These are phyloP conservation scores for Sporodiniella umbellata DNA, from an alignment of 371 early-diverging fungal genomes.

Conservation along the genomic window DNA sequence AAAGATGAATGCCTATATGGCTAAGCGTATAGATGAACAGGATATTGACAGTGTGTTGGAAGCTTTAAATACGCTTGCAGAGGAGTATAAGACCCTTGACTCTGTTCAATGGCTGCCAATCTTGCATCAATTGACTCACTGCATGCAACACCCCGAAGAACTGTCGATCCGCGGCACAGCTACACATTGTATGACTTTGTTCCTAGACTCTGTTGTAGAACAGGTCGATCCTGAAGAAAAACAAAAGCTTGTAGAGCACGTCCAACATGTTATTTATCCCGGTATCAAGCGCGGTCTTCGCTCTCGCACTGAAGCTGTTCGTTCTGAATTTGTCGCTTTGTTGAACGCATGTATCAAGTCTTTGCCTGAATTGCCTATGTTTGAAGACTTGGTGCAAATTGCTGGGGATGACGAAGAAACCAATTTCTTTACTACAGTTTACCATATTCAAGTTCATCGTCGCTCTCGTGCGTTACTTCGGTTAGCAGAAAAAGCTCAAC, in stretches of 20 bases:
- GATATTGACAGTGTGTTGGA: constrained; percentile 83
- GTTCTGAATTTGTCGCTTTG: constrained; percentile 68
- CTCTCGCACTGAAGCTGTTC: constrained; percentile 56
- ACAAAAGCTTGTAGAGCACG: constrained; percentile 41
- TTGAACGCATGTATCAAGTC: constrained; percentile 62
- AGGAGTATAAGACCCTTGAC: constrained; percentile 57
- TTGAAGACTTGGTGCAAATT: constrained; percentile 66
- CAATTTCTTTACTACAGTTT: constrained; percentile 87
- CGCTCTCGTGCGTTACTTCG: constrained; percentile 81
- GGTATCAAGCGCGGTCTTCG: constrained; percentile 74
- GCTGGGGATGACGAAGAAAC: constrained; percentile 75
- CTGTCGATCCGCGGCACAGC: constrained; percentile 86
- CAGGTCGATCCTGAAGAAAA: constrained; percentile 39
- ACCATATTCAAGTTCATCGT: constrained; percentile 92
- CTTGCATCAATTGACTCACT: constrained; percentile 81
- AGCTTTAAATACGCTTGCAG: constrained; percentile 71
- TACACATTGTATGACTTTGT: constrained; percentile 65
- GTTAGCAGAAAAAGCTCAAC: constrained; percentile 56
- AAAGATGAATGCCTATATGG: constrained; percentile 78
- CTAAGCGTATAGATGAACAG: constrained; percentile 77
- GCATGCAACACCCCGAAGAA: constrained; percentile 81
- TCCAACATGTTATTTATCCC: constrained; percentile 68
- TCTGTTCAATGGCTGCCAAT: constrained; percentile 87
- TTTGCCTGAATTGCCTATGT: constrained; percentile 56
- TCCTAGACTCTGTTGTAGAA: constrained; percentile 48